These are phyloP conservation scores for Pterocarpus macrocarpus DNA, from an alignment of 306 rosid genomes.

Conservation along the genomic window DNA sequence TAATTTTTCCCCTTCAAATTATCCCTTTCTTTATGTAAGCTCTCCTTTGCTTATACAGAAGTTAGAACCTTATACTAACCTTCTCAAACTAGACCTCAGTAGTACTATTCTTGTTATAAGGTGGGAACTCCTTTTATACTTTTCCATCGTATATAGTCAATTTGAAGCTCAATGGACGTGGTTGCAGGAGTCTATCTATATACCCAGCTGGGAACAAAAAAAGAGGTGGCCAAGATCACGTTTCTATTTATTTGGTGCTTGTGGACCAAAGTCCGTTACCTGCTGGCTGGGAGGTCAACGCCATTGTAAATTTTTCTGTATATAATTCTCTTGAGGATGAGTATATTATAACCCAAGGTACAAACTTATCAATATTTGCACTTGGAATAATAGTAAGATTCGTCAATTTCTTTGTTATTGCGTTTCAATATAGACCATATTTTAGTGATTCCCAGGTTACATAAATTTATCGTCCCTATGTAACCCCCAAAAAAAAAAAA, in stretches of 20 bases:
- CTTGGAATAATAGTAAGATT: too few species aligned
- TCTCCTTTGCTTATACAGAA: too few species aligned
- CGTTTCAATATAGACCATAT: too few species aligned
- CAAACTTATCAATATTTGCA: not conserved
- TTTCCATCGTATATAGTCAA: not conserved
- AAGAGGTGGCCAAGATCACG: slow-evolving; percentile 44
- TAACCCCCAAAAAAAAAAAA: too few species aligned
- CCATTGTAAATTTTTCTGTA: slow-evolving; percentile 50
- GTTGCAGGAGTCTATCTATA: slow-evolving; percentile 41
- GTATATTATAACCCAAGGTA: slow-evolving; percentile 51
- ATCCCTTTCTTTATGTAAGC: too few species aligned
- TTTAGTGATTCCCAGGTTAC: too few species aligned
- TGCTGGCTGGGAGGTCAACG: slow-evolving; percentile 56
- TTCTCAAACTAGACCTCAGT: too few species aligned
- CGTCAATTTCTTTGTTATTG: too few species aligned
- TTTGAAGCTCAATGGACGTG: not conserved
- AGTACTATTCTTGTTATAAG: too few species aligned
- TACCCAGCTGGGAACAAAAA: slow-evolving; percentile 52
- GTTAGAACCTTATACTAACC: too few species aligned
- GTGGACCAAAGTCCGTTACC: slow-evolving; percentile 13
- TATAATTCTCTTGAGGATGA: slow-evolving; percentile 42
- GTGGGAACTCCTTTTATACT: too few species aligned
- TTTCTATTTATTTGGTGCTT: slow-evolving; percentile 51
- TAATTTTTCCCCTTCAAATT: not conserved
- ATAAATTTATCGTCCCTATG: too few species aligned